Evolutionary conservation across 75 land plant genomes (phyloP).

Genomic region (Sequoia sempervirens): DNA sequence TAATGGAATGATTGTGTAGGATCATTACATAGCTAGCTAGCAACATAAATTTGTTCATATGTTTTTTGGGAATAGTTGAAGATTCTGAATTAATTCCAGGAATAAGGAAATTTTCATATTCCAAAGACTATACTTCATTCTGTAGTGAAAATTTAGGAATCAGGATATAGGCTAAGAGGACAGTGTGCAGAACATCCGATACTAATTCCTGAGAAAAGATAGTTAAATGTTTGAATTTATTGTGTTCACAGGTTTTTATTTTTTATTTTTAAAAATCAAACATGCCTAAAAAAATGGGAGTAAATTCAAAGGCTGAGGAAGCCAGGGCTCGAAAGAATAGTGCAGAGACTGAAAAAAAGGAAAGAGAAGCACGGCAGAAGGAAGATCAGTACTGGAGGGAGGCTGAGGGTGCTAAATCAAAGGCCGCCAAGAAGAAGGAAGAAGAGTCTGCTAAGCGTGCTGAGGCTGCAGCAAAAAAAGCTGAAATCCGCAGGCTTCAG

Average conservation of each 20-base stretch:
- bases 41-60: not conserved
- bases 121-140: not conserved
- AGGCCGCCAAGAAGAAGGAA: slow-evolving; percentile 73
- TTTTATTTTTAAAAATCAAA: not conserved
- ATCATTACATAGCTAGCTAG: not conserved
- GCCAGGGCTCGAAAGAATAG: slow-evolving; percentile 75
- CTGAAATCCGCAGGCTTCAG: slow-evolving; percentile 72
- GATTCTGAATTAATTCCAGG: too few relatives aligned
- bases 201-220: not conserved
- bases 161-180: not conserved
- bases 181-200: not conserved
- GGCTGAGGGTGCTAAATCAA: slow-evolving; percentile 75
- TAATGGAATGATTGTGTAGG: not conserved
- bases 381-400: slow-evolving; percentile 86
- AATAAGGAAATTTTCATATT: not conserved
- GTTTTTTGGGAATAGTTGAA: not conserved
- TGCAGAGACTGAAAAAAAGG: slow-evolving; percentile 64
- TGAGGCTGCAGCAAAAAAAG: slow-evolving; percentile 77
- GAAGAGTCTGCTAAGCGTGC: slow-evolving; percentile 82
- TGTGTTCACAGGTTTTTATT: not conserved
- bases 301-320: slow-evolving; percentile 91
- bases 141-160: not conserved
- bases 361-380: slow-evolving; percentile 57
- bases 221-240: not conserved
- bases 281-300: slow-evolving; percentile 98